Percentiles rank a stretch among this genome's conserved stretches.
Evolutionary conservation across 768 basidiomycete genomes (phyloP).

Genomic region (Phanerochaete sordida): DNA sequence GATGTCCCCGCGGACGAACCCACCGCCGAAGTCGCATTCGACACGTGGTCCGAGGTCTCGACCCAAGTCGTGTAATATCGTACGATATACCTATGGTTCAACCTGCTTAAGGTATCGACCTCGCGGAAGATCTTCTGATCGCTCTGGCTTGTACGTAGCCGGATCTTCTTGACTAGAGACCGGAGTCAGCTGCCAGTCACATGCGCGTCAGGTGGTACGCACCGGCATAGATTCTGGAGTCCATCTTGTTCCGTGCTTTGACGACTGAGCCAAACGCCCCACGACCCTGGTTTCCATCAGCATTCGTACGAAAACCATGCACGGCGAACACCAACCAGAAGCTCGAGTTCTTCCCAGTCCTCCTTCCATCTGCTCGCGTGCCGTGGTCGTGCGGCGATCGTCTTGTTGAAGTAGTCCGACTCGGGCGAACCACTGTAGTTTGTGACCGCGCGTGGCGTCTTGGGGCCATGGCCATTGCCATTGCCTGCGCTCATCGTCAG

Average conservation of each 20-base stretch:
- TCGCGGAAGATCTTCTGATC: constrained; percentile 89
- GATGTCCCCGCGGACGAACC: constrained; percentile 40
- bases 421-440: constrained; percentile 53
- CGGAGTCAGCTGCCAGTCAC: background rate
- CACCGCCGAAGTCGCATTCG: constrained; percentile 46
- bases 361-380: constrained; percentile 83
- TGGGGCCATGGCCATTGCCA: constrained; percentile 31
- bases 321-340: constrained; percentile 46
- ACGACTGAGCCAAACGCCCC: constrained; percentile 95
- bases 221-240: constrained; percentile 82
- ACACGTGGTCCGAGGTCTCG: constrained; percentile 58
- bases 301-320: background rate
- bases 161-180: constrained; percentile 79
- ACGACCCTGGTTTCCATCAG: constrained; percentile 53
- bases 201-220: constrained; percentile 15
- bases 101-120: constrained; percentile 81
- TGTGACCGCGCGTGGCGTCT: constrained; percentile 38
- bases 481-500: background rate
- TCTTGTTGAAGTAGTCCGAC: constrained; percentile 54
- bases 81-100: constrained; percentile 89
- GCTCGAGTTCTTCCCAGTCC: constrained; percentile 92
- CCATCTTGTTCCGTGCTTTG: constrained; percentile 87
- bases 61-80: constrained; percentile 92
- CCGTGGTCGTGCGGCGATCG: constrained; percentile 32
- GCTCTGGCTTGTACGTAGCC: constrained; percentile 70